Percentiles rank a stretch among this genome's conserved stretches.
Conservation (phyloP, 2,329 filamentous ascomycete genomes). For the Ampelomyces quisqualis region DNA sequence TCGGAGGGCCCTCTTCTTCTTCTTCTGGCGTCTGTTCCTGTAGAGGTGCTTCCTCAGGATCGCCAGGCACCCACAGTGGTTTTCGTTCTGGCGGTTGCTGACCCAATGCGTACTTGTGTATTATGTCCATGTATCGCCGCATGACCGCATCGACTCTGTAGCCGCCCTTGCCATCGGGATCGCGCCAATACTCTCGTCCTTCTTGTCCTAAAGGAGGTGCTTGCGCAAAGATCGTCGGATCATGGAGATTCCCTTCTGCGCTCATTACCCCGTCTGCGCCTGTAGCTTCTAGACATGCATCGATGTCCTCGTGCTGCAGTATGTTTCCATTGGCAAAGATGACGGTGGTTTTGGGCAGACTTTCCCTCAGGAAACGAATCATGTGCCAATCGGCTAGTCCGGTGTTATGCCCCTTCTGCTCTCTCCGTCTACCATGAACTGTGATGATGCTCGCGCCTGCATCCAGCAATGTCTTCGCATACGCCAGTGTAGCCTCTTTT, state of each 20-base stretch:
- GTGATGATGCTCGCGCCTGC: slow-evolving; percentile 93
- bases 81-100: slow-evolving; percentile 64
- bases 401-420: slow-evolving; percentile 95
- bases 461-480: slow-evolving; percentile 80
- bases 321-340: slow-evolving; percentile 98
- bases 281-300: slow-evolving; percentile 74
- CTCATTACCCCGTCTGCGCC: slow-evolving; percentile 94
- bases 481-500: slow-evolving; percentile 80
- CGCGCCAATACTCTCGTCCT: slow-evolving; percentile 80
- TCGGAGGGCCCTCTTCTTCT: slow-evolving; percentile 36
- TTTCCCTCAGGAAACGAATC: slow-evolving; percentile 78
- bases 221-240: slow-evolving; percentile 80
- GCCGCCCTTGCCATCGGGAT: slow-evolving; percentile 74
- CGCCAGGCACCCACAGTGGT: slow-evolving; percentile 70
- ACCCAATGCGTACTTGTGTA: slow-evolving; percentile 74
- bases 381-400: slow-evolving; percentile 90
- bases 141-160: slow-evolving; percentile 87
- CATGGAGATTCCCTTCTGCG: slow-evolving; percentile 90
- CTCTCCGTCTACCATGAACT: slow-evolving; percentile 81
- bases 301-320: slow-evolving; percentile 74
- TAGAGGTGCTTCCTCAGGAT: slow-evolving; percentile 46
- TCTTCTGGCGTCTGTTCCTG: slow-evolving; percentile 22
- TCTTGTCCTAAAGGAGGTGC: slow-evolving; percentile 65
- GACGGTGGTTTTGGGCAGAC: slow-evolving; percentile 81
- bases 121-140: slow-evolving; percentile 85